These are phyloP conservation scores for Termitomyces bulborhizus DNA, from an alignment of 768 basidiomycete genomes.

Conservation along the genomic window DNA sequence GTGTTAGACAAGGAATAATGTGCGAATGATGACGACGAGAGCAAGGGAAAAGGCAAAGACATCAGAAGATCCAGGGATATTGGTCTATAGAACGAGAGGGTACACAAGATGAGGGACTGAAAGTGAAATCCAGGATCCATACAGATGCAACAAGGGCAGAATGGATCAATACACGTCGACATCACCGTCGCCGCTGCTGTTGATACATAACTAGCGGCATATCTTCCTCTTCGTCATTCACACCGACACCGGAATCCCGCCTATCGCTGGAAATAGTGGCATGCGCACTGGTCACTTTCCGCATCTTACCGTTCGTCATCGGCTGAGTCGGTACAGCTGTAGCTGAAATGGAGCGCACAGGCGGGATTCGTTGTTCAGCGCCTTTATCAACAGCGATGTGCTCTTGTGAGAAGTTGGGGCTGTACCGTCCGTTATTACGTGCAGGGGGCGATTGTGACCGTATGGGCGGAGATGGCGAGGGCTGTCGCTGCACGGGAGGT, in stretches of 20 bases:
- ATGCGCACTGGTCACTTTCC: slow-evolving; percentile 65
- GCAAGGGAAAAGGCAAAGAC: slow-evolving; percentile 1
- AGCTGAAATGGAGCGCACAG: slow-evolving; percentile 68
- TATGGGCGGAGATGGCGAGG: slow-evolving; percentile 18
- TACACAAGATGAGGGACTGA: slow-evolving; percentile 7
- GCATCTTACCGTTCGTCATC: slow-evolving; percentile 43
- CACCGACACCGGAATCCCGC: slow-evolving; percentile 16
- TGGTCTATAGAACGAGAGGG: slow-evolving; percentile 15
- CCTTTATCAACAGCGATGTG: slow-evolving; percentile 19
- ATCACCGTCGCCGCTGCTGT: slow-evolving; percentile 60
- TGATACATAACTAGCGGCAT: slow-evolving; percentile 76
- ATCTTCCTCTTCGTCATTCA: slow-evolving; percentile 65
- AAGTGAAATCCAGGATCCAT: slow-evolving; percentile 6
- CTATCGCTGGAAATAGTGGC: slow-evolving; percentile 41
- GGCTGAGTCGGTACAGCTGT: slow-evolving; percentile 40
- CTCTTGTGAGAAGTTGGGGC: slow-evolving; percentile 29
- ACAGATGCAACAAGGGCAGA: background rate
- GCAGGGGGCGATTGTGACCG: slow-evolving; percentile 53
- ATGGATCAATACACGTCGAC: background rate
- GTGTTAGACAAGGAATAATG: slow-evolving; percentile 4
- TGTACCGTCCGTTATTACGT: slow-evolving; percentile 21
- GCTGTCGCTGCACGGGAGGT: slow-evolving; percentile 22
- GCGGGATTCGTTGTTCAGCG: slow-evolving; percentile 28
- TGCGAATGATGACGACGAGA: slow-evolving; percentile 4
- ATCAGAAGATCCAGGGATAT: slow-evolving; percentile 15